These are phyloP conservation scores for Mycena pura DNA, from an alignment of 768 basidiomycete genomes.

Conservation along the genomic window DNA sequence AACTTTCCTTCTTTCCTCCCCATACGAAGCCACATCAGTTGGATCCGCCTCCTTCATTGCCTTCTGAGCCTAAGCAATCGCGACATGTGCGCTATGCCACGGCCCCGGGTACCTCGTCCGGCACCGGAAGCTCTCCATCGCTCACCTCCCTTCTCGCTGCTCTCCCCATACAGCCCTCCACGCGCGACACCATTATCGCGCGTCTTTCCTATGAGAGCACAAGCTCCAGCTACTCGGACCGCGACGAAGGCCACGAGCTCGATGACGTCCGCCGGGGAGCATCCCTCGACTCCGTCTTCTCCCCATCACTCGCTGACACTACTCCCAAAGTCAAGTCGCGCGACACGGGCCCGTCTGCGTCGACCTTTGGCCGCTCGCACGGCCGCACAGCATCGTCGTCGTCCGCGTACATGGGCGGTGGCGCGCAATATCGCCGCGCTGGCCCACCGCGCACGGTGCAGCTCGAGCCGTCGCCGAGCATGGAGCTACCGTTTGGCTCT, in stretches of 20 bases:
- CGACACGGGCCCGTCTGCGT: not conserved
- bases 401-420: slow-evolving; percentile 7
- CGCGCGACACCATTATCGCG: slow-evolving; percentile 59
- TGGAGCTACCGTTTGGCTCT: slow-evolving; percentile 51
- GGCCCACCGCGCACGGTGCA: slow-evolving; percentile 53
- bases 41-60: slow-evolving; percentile 21
- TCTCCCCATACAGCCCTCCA: slow-evolving; percentile 58
- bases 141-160: slow-evolving; percentile 52
- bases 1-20: slow-evolving; percentile 64
- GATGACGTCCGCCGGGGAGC: slow-evolving; percentile 41
- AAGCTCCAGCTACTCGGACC: slow-evolving; percentile 50
- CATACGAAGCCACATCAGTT: slow-evolving; percentile 32
- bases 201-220: slow-evolving; percentile 61
- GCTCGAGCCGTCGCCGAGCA: slow-evolving; percentile 59
- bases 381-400: slow-evolving; percentile 21
- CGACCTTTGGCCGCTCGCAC: slow-evolving; percentile 9
- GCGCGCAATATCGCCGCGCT: slow-evolving; percentile 20
- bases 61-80: slow-evolving; percentile 17
- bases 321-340: slow-evolving; percentile 10
- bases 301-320: slow-evolving; percentile 12
- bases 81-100: slow-evolving; percentile 25
- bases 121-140: slow-evolving; percentile 32
- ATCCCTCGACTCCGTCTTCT: slow-evolving; percentile 35
- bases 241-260: slow-evolving; percentile 50
- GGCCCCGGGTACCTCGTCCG: slow-evolving; percentile 17